phyloP scores from a whole-genome alignment of 177 flowering plant species.

The Tripterygium wilfordii region DNA sequence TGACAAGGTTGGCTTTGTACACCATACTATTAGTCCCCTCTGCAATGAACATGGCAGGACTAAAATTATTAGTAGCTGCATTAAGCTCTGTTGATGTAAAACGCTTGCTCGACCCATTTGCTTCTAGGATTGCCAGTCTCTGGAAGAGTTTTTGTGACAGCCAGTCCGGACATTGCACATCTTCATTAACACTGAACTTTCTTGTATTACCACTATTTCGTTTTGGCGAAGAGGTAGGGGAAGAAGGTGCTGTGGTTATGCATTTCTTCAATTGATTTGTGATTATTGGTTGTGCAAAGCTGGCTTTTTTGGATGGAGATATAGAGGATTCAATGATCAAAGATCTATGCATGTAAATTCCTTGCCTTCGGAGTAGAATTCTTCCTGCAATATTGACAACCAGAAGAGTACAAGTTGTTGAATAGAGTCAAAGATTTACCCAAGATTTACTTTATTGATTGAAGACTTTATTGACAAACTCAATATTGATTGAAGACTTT shows the following conservation, averaged over 20 bases:
- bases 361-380: constrained; percentile 19
- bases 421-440: too few species aligned
- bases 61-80: constrained; percentile 31
- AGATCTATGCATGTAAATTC: constrained; percentile 40
- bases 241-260: constrained; percentile 12
- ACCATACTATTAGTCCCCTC: constrained; percentile 28
- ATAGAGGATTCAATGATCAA: constrained; percentile 4
- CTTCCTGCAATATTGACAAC: constrained; percentile 32
- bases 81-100: constrained; percentile 29
- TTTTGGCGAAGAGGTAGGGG: constrained; percentile 17
- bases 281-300: constrained; percentile 9
- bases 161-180: constrained; percentile 3
- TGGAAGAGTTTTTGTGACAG: constrained; percentile 12
- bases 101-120: constrained; percentile 14
- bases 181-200: not conserved
- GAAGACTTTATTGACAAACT: too few species aligned
- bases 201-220: not conserved
- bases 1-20: constrained; percentile 26
- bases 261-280: not conserved
- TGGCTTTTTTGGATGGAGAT: not conserved
- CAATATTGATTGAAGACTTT: too few species aligned
- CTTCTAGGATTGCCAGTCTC: constrained; percentile 21
- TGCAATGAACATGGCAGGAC: constrained; percentile 30
- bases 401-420: constrained; percentile 38
- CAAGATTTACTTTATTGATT: too few species aligned